Base-by-base conservation (phyloP, 2,329 filamentous ascomycete genomes). In the Ilyonectria sp. region DNA sequence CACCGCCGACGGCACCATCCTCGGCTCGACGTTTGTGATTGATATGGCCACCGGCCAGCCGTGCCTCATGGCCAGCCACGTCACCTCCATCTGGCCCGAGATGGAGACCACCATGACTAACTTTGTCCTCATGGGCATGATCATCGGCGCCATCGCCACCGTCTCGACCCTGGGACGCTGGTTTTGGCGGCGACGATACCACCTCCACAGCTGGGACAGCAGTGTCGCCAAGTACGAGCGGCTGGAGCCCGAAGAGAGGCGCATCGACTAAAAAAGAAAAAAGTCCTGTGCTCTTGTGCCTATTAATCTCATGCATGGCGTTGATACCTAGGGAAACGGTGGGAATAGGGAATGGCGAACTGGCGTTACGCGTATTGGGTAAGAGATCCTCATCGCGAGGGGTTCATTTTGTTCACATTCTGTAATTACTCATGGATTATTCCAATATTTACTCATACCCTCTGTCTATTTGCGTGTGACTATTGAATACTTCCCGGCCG, bases 11-110 rank as follows among this genome's bases (percentile, higher is more conserved):
- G 75, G 75, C 13, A 68, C 69, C 31, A 69, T 78, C 59, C 58
- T 78, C 19, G 76, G 75, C 35, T 76, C 75, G 5, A 72, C 75
- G 10, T 72, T 68, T 58, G 72, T 76, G 31, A 70, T 74, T 55
- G 75, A 77, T 57, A 75, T 76, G 71, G 60, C 60, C 23, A 75
- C 69, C 9, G 74, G 75, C 10, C 60, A 73, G 67, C 73, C 75
- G 15, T 74, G 74, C 19, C 50, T 74, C 26, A 65, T 75, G 66
- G 35, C 66, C 7, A 73, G 72, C 62, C 60, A 62, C 37, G 74
- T 77, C 50, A 70, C 62, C 1, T 67, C 54, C 43, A 53, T 77
- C 15, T 68, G 60, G 70, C 68, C 70, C 23, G 54, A 56, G 6
- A 2, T 4, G 4, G 60, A 67, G 13, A 54, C 53, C 7, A 50